Evolutionary conservation across 352 stramenopile genomes (phyloP).

Genomic region (Globisporangium viniferum): DNA sequence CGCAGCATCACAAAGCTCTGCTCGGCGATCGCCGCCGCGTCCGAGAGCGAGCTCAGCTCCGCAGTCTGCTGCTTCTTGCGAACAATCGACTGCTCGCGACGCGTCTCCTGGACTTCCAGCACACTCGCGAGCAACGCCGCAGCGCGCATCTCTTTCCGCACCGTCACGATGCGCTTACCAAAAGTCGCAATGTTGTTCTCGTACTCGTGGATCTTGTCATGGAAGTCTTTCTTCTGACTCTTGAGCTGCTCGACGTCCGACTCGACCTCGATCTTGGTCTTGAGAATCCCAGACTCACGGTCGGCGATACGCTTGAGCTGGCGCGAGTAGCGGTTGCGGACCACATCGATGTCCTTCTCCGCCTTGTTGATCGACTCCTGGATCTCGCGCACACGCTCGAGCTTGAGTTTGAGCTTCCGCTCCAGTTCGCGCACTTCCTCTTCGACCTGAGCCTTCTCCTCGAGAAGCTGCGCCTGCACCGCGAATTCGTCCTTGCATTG

Average conservation of each 20-base stretch:
- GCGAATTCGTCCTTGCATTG: conserved; percentile 69
- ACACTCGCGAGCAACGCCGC: conserved; percentile 59
- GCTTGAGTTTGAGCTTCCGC: conserved; percentile 57
- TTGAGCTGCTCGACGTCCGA: conserved; percentile 58
- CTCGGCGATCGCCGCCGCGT: conserved; percentile 66
- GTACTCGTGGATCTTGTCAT: conserved; percentile 51
- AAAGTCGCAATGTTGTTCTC: conserved; percentile 44
- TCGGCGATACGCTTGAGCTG: conserved; percentile 80
- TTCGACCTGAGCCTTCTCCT: conserved; percentile 59
- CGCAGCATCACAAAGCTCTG: conserved; percentile 72
- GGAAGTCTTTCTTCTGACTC: conserved; percentile 53
- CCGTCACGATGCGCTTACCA: conserved; percentile 50
- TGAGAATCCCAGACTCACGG: conserved; percentile 66
- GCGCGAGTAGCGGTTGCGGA: conserved; percentile 68
- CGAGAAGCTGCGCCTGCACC: conserved; percentile 43
- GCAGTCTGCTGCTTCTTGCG: conserved; percentile 76
- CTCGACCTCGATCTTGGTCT: conserved; percentile 75
- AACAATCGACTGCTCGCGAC: conserved; percentile 57
- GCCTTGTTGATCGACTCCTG: conserved; percentile 67
- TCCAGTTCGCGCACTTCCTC: conserved; percentile 75
- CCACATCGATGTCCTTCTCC: conserved; percentile 72
- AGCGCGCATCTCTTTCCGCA: conserved; percentile 71
- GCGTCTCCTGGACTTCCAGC: conserved; percentile 70
- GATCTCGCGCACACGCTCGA: conserved; percentile 52
- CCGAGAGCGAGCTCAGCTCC: conserved; percentile 63